Evolutionary conservation across 140 eudicot species (phyloP).

Genomic region (Oenanthe javanica): DNA sequence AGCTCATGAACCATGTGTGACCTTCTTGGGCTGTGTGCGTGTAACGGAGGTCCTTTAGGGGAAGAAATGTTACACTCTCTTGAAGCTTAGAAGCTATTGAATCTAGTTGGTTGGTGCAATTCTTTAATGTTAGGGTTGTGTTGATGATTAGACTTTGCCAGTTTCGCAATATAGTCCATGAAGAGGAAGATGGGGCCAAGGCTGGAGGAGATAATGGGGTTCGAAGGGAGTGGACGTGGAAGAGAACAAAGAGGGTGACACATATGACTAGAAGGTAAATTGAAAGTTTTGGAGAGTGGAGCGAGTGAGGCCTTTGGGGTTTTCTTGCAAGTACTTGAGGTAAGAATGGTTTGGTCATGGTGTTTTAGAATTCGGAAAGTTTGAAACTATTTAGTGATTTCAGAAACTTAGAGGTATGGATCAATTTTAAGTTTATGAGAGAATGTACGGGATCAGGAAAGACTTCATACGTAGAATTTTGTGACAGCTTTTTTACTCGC

Average conservation of each 20-base stretch:
- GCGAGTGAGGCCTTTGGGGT: slow-evolving; percentile 19
- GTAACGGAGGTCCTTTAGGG: slow-evolving; percentile 67
- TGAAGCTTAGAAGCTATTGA: slow-evolving; percentile 28
- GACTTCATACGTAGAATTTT: not conserved
- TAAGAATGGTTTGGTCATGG: not conserved
- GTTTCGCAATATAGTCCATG: slow-evolving; percentile 25
- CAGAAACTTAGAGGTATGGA: not conserved
- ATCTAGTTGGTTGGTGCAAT: slow-evolving; percentile 17
- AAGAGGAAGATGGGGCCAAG: not conserved
- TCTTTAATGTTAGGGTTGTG: not conserved
- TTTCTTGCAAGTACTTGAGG: slow-evolving; percentile 11
- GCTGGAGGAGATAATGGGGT: slow-evolving; percentile 21
- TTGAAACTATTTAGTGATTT: not conserved
- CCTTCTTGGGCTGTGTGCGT: slow-evolving; percentile 50
- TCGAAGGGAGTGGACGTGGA: slow-evolving; percentile 53
- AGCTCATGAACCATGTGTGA: slow-evolving; percentile 97
- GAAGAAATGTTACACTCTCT: slow-evolving; percentile 61
- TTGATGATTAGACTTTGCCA: slow-evolving; percentile 22
- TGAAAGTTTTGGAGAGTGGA: slow-evolving; percentile 51
- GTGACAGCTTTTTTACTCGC: not conserved
- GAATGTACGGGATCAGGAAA: not conserved
- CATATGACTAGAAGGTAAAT: slow-evolving; percentile 41
- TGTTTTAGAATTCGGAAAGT: not conserved
- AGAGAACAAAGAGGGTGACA: slow-evolving; percentile 40
- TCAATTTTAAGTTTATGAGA: not conserved